Evolutionary conservation across 345 rosid species (phyloP), one percentile per base, ranked within the genome.

Genomic region (Barbarea vulgaris): DNA sequence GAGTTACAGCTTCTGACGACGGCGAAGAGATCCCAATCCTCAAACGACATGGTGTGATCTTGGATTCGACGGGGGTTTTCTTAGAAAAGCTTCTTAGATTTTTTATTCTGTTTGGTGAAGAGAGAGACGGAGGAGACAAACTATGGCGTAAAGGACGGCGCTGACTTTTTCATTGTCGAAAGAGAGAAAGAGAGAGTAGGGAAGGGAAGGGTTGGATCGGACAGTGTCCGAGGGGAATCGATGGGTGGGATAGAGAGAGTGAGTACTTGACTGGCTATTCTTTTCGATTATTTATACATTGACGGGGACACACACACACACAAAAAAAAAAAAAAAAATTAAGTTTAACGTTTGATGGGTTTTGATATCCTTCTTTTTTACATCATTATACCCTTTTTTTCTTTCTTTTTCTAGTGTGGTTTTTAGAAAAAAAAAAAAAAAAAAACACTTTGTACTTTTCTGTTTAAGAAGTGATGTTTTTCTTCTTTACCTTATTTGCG

Each of bases 11-110:
- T 80, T 77, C 87, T 87, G 9, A 94, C 95, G 30, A 94, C 81
- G 7, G 98, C 96, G 46, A 46, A 76, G 34, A 94, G 89, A 84
- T 91, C 98, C 98, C 97, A 94, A 48, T 87, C 89, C 37, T 83
- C 87, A 21, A 80, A 36, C 0, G 65, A 84, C 87, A 78, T 84
- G 52, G 5, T 4, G 5, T 48, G 34, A 7, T 54, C 27, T 17
- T 53, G 17, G 30, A 41, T n/a, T 34, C 13, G 47, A 24, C 25
- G 18, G 72, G 22, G 24, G n/a, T n/a, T n/a, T 9, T 51, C 22
- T 73, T 74, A 8, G 69, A 73, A 71, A 72, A 59, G 82, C 36
- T 64, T 3, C n/a, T 22, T 55, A 47, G 42, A 46, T 69, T 27
- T 73, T 67, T 34, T 17, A 13, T 19, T 58, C 25, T 69, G 64